These are phyloP conservation scores for Cladosporium halotolerans DNA, from an alignment of 2,329 filamentous ascomycete genomes.

Conservation along the genomic window DNA sequence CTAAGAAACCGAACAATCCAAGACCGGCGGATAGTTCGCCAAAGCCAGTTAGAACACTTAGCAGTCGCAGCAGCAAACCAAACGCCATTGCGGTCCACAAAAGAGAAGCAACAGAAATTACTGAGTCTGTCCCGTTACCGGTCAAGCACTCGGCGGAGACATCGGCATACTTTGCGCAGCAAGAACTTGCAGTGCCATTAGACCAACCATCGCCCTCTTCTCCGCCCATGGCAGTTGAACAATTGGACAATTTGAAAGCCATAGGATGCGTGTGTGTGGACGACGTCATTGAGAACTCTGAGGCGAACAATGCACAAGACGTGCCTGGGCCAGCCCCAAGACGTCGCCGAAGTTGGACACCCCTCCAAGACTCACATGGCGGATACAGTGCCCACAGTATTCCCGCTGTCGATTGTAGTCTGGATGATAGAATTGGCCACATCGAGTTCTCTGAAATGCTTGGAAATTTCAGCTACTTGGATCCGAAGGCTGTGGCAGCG, in stretches of 20 bases:
- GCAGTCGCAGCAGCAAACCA: too few relatives aligned
- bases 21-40: conserved; percentile 11
- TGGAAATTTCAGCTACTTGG: conserved; percentile 2
- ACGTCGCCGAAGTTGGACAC: conserved; percentile 15
- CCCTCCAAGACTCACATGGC: neutral
- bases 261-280: too few relatives aligned
- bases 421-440: neutral
- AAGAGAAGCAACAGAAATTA: neutral
- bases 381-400: neutral
- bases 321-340: neutral
- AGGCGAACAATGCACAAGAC: too few relatives aligned
- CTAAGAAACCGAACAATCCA: conserved; percentile 13
- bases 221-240: neutral
- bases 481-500: neutral
- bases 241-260: neutral
- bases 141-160: neutral
- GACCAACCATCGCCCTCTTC: neutral
- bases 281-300: too few relatives aligned
- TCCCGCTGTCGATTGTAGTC: neutral
- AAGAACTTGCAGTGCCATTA: neutral
- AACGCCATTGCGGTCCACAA: too few relatives aligned
- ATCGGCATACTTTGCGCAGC: conserved; percentile 12
- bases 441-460: neutral
- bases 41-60: neutral
- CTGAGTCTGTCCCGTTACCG: neutral